Conservation (phyloP, 345 rosid species). For the Iberis pinnata region DNA sequence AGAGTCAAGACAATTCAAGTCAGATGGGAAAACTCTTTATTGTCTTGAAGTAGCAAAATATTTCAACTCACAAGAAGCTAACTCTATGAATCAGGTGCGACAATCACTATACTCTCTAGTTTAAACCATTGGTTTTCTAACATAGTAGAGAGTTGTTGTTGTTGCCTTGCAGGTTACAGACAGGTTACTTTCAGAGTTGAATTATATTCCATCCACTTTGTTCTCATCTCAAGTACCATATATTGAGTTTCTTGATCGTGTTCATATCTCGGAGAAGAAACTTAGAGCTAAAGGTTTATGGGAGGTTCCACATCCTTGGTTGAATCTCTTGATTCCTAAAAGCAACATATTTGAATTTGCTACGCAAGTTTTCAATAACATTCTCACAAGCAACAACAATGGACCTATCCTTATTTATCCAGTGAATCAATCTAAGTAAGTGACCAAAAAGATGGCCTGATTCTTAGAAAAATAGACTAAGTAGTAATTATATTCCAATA, state of each 20-base stretch:
- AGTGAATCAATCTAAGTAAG: conserved; percentile 72
- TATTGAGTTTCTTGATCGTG: conserved; percentile 76
- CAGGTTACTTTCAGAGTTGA: conserved; percentile 52
- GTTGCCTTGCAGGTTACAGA: conserved; percentile 48
- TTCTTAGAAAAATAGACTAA: not conserved
- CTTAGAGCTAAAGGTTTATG: conserved; percentile 70
- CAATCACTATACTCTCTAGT: not conserved
- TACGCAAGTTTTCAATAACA: conserved; percentile 53
- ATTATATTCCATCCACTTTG: conserved; percentile 62
- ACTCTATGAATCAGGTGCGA: conserved; percentile 45
- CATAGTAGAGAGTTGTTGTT: conserved; percentile 5
- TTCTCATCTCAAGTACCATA: conserved; percentile 65
- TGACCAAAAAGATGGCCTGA: not conserved
- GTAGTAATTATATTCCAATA: conserved; percentile 11
- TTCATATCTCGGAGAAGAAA: conserved; percentile 58
- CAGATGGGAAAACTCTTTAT: conserved; percentile 73
- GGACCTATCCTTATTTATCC: conserved; percentile 94
- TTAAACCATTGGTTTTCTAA: conserved; percentile 14
- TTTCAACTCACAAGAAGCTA: conserved; percentile 49
- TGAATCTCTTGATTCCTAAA: conserved; percentile 74
- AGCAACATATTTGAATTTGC: conserved; percentile 53
- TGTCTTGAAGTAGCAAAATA: conserved; percentile 81
- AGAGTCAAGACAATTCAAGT: conserved; percentile 60
- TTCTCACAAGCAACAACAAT: conserved; percentile 53
- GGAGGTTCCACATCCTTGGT: conserved; percentile 99